Percentiles rank a stretch among this genome's conserved stretches.
Evolutionary conservation across 148 eudicot genomes (phyloP).

Genomic region (Rhododendron ferrugineum): DNA sequence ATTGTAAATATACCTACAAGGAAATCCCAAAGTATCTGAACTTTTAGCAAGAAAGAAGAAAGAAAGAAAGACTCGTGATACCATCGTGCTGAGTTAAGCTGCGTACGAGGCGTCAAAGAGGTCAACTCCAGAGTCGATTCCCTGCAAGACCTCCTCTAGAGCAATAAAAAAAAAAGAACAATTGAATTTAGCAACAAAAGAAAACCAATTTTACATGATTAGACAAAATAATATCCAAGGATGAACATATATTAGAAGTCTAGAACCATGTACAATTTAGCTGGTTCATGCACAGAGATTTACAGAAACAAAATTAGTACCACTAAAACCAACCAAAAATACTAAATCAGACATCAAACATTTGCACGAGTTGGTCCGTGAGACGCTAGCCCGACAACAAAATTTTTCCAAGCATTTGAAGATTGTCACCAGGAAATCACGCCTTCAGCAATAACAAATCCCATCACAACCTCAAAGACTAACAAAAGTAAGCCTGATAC

Average conservation of each 20-base stretch:
- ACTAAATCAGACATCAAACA: neutral
- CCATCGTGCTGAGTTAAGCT: neutral
- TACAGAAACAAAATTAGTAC: neutral
- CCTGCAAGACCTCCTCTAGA: slow-evolving; percentile 76
- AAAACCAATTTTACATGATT: neutral
- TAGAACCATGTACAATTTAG: neutral
- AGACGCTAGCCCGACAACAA: neutral
- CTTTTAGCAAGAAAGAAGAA: slow-evolving; percentile 2
- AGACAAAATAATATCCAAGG: neutral
- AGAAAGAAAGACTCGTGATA: neutral
- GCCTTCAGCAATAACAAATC: neutral
- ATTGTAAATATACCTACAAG: slow-evolving; percentile 59
- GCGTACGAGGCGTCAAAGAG: slow-evolving; percentile 78
- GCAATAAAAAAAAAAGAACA: neutral
- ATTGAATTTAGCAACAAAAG: neutral
- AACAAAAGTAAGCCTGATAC: slow-evolving; percentile 23
- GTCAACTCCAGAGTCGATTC: slow-evolving; percentile 79
- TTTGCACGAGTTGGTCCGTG: neutral
- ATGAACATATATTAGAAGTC: neutral
- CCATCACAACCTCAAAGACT: neutral
- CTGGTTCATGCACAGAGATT: neutral
- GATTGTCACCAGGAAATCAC: neutral
- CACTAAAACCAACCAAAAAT: neutral
- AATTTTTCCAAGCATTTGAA: neutral
- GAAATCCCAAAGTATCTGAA: neutral